Percentiles rank a stretch among this genome's conserved stretches.
Evolutionary conservation across 1,139 yeast genomes (phyloP).

Genomic region (Diutina scorzettiae): DNA sequence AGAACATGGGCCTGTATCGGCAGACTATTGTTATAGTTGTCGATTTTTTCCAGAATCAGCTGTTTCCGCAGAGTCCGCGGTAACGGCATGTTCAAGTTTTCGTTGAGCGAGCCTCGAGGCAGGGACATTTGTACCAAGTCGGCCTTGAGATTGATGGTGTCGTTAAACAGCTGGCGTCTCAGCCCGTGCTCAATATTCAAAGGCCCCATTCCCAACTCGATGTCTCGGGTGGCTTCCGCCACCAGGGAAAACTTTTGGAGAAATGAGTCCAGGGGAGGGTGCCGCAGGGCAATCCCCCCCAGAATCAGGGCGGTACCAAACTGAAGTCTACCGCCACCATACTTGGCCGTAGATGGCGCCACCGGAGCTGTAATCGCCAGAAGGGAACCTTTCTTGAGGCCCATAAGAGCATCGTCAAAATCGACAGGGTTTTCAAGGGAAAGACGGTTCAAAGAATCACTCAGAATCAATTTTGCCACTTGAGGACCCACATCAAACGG

Average conservation of each 20-base stretch:
- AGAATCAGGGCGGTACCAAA: constrained; percentile 54
- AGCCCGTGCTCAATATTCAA: constrained; percentile 20
- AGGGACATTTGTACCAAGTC: constrained; percentile 13
- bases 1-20: constrained; percentile 33
- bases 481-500: constrained; percentile 32
- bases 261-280: constrained; percentile 39
- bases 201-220: constrained; percentile 33
- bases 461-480: constrained; percentile 27
- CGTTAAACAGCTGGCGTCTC: constrained; percentile 41
- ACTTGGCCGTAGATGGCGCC: constrained; percentile 11
- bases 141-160: constrained; percentile 14
- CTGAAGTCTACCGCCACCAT: constrained; percentile 14
- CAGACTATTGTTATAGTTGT: constrained; percentile 40
- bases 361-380: constrained; percentile 36
- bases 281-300: constrained; percentile 43
- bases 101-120: constrained; percentile 40
- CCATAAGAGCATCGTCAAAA: constrained; percentile 27
- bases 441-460: constrained; percentile 15
- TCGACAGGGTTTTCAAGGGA: constrained; percentile 37
- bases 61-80: constrained; percentile 37
- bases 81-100: constrained; percentile 33
- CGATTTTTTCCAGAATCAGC: constrained; percentile 55
- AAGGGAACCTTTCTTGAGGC: constrained; percentile 35
- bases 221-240: constrained; percentile 70
- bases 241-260: constrained; percentile 61